phyloP scores from a whole-genome alignment of 139 green algal species.

The Monoraphidium neglectum region DNA sequence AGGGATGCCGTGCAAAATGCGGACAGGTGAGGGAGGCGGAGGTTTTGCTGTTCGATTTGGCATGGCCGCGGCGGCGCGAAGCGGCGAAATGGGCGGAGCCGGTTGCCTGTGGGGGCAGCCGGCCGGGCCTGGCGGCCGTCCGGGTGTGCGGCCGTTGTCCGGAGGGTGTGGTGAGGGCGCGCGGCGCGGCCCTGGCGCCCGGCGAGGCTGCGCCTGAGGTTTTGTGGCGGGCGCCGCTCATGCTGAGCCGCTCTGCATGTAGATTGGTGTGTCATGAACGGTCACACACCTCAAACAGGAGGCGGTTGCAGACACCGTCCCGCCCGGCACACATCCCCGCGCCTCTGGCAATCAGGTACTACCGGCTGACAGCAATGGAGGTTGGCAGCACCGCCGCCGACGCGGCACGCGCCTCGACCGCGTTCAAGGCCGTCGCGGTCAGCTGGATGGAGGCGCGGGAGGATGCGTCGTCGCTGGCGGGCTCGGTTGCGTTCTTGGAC shows the following conservation, averaged over 20 bases:
- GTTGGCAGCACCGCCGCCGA: neutral
- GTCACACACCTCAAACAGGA: neutral
- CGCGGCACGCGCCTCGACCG: neutral
- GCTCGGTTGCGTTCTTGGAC: neutral
- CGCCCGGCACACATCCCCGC: neutral
- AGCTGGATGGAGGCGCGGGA: slow-evolving; percentile 17
- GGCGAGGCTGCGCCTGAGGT: neutral
- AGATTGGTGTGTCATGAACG: too few species aligned
- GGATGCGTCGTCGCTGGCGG: neutral
- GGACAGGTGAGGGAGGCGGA: slow-evolving; percentile 11
- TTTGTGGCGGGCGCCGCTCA: too few species aligned
- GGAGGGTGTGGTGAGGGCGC: neutral
- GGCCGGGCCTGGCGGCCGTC: neutral
- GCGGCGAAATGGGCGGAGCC: neutral
- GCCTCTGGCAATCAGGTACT: slow-evolving; percentile 13
- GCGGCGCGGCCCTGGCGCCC: neutral
- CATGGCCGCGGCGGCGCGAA: neutral
- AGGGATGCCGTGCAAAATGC: slow-evolving; percentile 22
- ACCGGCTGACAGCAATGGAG: slow-evolving; percentile 5
- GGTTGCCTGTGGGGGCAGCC: neutral
- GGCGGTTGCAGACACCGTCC: neutral
- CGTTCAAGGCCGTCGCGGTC: slow-evolving; percentile 31
- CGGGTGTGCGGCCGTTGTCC: neutral
- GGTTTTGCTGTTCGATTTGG: neutral
- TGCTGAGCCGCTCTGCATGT: too few species aligned